These are phyloP conservation scores for Artemisia tridentata DNA, from an alignment of 129 eudicot species.

Conservation along the genomic window DNA sequence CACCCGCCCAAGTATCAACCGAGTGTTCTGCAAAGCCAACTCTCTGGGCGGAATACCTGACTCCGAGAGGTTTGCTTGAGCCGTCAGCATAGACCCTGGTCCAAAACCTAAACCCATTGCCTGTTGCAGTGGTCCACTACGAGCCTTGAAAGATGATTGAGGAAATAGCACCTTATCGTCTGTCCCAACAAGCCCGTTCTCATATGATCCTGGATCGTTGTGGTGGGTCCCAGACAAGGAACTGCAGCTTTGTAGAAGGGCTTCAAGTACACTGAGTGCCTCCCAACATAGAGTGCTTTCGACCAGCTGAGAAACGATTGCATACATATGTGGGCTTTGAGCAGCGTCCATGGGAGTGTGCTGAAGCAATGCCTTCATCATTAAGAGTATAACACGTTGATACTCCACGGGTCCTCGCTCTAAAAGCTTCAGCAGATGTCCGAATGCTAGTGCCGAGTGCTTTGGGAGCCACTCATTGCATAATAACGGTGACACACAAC, in stretches of 20 bases:
- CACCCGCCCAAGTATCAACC: slow-evolving; percentile 87
- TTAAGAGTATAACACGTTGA: slow-evolving; percentile 83
- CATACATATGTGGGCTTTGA: slow-evolving; percentile 98
- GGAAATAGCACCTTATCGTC: slow-evolving; percentile 85
- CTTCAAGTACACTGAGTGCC: slow-evolving; percentile 96
- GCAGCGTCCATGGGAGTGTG: slow-evolving; percentile 96
- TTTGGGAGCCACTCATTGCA: slow-evolving; percentile 95
- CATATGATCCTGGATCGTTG: slow-evolving; percentile 51
- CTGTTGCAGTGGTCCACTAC: slow-evolving; percentile 89
- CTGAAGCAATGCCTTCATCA: slow-evolving; percentile 92
- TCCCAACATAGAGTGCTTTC: slow-evolving; percentile 98
- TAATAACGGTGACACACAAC: slow-evolving; percentile 79
- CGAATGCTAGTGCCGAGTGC: slow-evolving; percentile 90
- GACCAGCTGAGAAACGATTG: slow-evolving; percentile 91
- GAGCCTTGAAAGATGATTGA: slow-evolving; percentile 87
- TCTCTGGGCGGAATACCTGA: slow-evolving; percentile 74
- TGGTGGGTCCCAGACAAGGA: slow-evolving; percentile 72
- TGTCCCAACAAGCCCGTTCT: slow-evolving; percentile 61
- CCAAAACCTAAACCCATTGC: slow-evolving; percentile 73
- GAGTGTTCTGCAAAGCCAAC: slow-evolving; percentile 81
- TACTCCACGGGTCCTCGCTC: slow-evolving; percentile 93
- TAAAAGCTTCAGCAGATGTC: slow-evolving; percentile 77
- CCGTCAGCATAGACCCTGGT: slow-evolving; percentile 41
- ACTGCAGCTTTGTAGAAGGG: slow-evolving; percentile 95
- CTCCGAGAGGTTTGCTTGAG: slow-evolving; percentile 44